Evolutionary conservation across 2,329 filamentous ascomycete species (phyloP).

Genomic region (Verticillium klebahnii): DNA sequence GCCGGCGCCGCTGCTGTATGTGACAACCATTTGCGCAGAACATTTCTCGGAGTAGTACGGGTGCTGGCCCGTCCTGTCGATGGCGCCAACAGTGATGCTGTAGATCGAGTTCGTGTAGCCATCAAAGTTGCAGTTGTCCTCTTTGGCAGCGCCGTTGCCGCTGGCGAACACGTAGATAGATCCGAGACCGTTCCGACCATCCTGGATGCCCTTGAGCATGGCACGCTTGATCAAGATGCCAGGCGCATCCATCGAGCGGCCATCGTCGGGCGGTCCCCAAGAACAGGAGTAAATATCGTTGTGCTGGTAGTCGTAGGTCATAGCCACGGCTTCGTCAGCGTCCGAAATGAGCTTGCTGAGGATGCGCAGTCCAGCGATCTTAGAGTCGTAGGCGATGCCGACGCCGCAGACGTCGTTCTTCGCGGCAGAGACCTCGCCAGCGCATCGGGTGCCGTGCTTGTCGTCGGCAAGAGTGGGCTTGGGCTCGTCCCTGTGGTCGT

Average conservation of each 20-base stretch:
- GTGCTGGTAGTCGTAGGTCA: constrained; percentile 87
- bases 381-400: constrained; percentile 91
- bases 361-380: constrained; percentile 87
- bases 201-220: constrained; percentile 88
- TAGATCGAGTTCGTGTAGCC: constrained; percentile 99
- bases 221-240: constrained; percentile 83
- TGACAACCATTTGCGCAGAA: constrained; percentile 91
- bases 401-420: constrained; percentile 90
- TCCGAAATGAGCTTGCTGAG: constrained; percentile 87
- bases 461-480: constrained; percentile 81
- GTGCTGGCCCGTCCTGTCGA: constrained; percentile 82
- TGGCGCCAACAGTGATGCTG: constrained; percentile 92
- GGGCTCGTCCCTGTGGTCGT: constrained; percentile 75
- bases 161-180: constrained; percentile 97
- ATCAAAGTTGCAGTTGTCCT: constrained; percentile 99
- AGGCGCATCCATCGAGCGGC: constrained; percentile 87
- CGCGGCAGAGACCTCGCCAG: constrained; percentile 89
- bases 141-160: constrained; percentile 81
- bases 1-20: constrained; percentile 86
- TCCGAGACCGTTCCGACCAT: constrained; percentile 76
- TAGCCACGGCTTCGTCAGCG: constrained; percentile 82
- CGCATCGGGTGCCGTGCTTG: constrained; percentile 87
- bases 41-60: constrained; percentile 96
- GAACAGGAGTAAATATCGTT: constrained; percentile 99
- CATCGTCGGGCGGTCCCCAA: constrained; percentile 95